phyloP scores from a whole-genome alignment of 129 eudicot genomes.

The Tagetes erecta region DNA sequence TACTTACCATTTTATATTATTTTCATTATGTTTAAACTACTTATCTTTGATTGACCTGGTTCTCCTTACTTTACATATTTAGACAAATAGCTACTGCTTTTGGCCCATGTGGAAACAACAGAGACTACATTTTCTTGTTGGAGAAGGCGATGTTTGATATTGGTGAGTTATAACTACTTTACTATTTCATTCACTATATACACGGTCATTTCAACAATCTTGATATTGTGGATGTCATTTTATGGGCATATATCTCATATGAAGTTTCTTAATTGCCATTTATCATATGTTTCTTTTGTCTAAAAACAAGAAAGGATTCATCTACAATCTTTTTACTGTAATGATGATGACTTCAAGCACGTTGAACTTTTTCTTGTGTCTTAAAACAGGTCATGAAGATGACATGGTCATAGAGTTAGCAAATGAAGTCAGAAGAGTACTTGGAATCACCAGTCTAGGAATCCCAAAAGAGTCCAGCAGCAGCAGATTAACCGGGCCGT shows the following conservation, averaged over 20 bases:
- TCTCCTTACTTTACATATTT: conserved; percentile 8
- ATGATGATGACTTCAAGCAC: not conserved
- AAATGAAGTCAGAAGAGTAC: conserved; percentile 84
- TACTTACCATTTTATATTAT: conserved; percentile 1
- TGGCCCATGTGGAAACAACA: conserved; percentile 96
- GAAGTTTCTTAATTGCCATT: conserved; percentile 3
- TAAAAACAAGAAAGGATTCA: not conserved
- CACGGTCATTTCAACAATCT: not conserved
- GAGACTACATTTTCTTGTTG: conserved; percentile 75
- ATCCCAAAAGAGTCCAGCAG: conserved; percentile 41
- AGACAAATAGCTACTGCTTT: conserved; percentile 96
- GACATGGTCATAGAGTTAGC: conserved; percentile 89
- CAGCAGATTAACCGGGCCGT: conserved; percentile 45
- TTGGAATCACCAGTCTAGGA: conserved; percentile 39
- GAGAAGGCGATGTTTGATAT: conserved; percentile 92
- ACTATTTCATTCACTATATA: not conserved
- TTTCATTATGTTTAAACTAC: not conserved
- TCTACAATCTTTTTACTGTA: not conserved
- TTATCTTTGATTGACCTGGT: not conserved
- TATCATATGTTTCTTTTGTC: conserved; percentile 1
- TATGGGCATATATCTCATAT: conserved; percentile 10
- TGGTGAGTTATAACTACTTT: conserved; percentile 41
- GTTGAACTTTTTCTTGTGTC: not conserved
- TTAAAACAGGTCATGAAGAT: conserved; percentile 77
- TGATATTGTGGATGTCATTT: conserved; percentile 3